These are phyloP conservation scores for Carpinus viminea DNA, from an alignment of 306 rosid genomes.

Conservation along the genomic window DNA sequence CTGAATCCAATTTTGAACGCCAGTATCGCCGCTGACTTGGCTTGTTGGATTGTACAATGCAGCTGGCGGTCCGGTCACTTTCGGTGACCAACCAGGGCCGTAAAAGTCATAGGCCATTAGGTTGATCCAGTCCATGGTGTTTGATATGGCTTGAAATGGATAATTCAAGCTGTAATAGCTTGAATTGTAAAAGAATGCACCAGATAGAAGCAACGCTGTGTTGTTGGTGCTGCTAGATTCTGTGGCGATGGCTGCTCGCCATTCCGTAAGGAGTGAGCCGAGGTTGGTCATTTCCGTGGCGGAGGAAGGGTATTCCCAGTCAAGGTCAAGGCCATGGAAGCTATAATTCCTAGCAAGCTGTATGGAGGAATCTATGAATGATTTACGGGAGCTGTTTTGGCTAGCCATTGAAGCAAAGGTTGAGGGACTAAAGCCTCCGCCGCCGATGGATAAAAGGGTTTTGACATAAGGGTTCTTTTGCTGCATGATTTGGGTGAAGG, in stretches of 20 bases:
- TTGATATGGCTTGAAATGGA: no score
- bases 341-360: slow-evolving; percentile 23
- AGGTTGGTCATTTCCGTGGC: slow-evolving; percentile 22
- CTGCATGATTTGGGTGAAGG: slow-evolving; percentile 38
- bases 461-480: slow-evolving; percentile 37
- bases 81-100: slow-evolving; percentile 22
- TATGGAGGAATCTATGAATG: slow-evolving; percentile 40
- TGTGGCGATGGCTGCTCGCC: slow-evolving; percentile 32
- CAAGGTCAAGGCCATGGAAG: slow-evolving; percentile 45
- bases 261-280: slow-evolving; percentile 37
- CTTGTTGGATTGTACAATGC: slow-evolving; percentile 13
- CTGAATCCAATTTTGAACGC: slow-evolving; percentile 12
- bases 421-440: neutral
- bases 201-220: neutral
- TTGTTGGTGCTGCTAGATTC: slow-evolving; percentile 21
- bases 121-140: slow-evolving; percentile 39
- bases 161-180: no score
- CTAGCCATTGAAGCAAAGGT: no score
- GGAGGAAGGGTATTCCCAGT: slow-evolving; percentile 36
- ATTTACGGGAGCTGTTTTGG: slow-evolving; percentile 3
- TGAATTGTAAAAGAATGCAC: no score
- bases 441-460: slow-evolving; percentile 49
- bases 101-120: slow-evolving; percentile 44
- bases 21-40: slow-evolving; percentile 2
- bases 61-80: slow-evolving; percentile 26